phyloP scores from a whole-genome alignment of 2,329 filamentous ascomycete genomes.

The Fusarium brevicatenulatum region DNA sequence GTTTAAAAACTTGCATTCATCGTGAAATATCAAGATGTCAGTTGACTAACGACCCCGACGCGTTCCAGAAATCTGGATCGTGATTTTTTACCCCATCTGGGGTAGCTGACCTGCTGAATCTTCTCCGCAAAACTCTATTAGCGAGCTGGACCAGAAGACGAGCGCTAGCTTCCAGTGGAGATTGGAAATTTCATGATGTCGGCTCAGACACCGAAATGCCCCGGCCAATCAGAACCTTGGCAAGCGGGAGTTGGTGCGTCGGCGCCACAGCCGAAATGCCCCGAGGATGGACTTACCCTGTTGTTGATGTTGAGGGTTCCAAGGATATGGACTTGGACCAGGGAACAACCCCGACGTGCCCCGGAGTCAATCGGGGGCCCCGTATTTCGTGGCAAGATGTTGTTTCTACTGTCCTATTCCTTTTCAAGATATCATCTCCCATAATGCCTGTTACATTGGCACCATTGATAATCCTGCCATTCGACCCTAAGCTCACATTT shows the following conservation, averaged over 20 bases:
- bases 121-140: neutral
- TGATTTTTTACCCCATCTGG: neutral
- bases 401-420: neutral
- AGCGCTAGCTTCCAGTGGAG: neutral
- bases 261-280: neutral
- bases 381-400: neutral
- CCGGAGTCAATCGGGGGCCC: neutral
- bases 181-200: neutral
- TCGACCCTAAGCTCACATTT: too few species aligned
- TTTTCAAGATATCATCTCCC: neutral
- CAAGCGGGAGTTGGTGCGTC: too few species aligned
- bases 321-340: neutral
- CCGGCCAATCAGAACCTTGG: neutral
- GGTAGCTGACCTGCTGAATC: neutral
- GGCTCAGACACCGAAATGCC: neutral
- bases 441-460: too few species aligned
- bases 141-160: neutral
- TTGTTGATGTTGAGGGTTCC: neutral
- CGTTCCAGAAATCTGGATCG: neutral
- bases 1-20: neutral
- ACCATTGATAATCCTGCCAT: too few species aligned
- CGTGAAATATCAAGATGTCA: neutral
- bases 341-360: neutral
- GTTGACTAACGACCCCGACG: neutral
- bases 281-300: neutral